Conservation (phyloP, 2,329 filamentous ascomycete species). For the Aphanoascus verrucosus region DNA sequence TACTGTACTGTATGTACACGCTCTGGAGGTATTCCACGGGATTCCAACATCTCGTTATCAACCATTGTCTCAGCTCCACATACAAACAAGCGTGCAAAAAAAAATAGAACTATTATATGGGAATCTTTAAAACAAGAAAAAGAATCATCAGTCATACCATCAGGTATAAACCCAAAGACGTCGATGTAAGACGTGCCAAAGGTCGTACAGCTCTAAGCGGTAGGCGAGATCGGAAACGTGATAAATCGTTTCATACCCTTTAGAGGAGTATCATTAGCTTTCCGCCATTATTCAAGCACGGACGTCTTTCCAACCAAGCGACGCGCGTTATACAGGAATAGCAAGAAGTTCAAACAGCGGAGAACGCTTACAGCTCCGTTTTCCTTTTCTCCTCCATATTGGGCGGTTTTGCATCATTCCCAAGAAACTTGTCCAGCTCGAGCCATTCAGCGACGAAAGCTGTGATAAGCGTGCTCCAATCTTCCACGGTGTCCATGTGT, state of each 20-base stretch:
- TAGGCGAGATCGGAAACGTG: neutral
- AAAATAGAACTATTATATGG: too few species aligned
- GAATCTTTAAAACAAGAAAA: neutral
- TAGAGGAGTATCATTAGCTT: neutral
- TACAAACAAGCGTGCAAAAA: too few species aligned
- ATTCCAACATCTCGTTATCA: too few species aligned
- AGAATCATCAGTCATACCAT: too few species aligned
- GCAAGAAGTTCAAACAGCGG: neutral
- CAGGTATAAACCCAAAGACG: neutral
- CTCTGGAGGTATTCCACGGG: too few species aligned
- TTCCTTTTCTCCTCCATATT: constrained; percentile 21
- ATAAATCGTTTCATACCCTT: neutral
- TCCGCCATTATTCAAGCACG: neutral
- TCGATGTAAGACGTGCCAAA: neutral
- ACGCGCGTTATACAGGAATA: neutral
- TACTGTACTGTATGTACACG: too few species aligned
- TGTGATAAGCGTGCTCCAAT: constrained; percentile 77
- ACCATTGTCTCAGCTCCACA: too few species aligned
- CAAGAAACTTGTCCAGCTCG: constrained; percentile 56
- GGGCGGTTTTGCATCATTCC: constrained; percentile 8
- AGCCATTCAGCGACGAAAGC: constrained; percentile 89
- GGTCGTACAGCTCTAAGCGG: neutral
- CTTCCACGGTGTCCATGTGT: constrained; percentile 65
- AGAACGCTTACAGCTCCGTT: constrained; percentile 33
- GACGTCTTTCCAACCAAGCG: too few species aligned